Evolutionary conservation across 768 basidiomycete species (phyloP).

Genomic region (Cystofilobasidium bisporidii): DNA sequence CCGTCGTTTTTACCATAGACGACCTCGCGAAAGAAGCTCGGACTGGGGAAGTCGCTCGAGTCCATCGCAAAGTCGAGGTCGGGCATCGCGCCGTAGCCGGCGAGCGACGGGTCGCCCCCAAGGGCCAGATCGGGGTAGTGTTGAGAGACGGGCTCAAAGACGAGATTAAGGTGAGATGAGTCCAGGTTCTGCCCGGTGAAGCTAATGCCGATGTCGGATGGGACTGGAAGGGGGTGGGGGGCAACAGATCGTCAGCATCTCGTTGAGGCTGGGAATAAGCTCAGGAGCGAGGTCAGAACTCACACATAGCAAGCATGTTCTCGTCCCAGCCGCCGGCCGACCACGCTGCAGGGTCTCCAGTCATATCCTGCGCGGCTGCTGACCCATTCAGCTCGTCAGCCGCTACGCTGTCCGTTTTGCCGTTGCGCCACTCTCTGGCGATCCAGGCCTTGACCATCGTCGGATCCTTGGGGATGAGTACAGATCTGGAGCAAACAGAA

Average conservation of each 20-base stretch:
- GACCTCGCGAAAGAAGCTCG: conserved; percentile 1
- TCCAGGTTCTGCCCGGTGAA: conserved; percentile 20
- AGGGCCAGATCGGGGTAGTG: not conserved
- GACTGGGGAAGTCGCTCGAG: not conserved
- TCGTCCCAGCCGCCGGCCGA: conserved; percentile 19
- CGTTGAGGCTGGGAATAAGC: too few species aligned
- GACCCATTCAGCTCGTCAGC: not conserved
- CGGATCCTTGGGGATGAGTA: conserved; percentile 14
- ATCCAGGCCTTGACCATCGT: conserved; percentile 21
- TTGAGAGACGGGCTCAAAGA: conserved; percentile 5
- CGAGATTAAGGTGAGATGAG: conserved; percentile 15
- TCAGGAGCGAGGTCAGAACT: not conserved
- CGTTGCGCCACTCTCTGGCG: conserved; percentile 14
- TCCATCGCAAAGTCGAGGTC: conserved; percentile 9
- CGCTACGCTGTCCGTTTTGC: not conserved
- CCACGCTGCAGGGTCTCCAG: not conserved
- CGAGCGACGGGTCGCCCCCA: not conserved
- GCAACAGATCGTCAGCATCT: too few species aligned
- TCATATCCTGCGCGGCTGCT: not conserved
- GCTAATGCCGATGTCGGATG: conserved; percentile 16
- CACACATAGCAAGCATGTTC: conserved; percentile 11
- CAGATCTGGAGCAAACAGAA: not conserved
- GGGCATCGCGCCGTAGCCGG: not conserved
- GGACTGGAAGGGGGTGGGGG: not conserved
- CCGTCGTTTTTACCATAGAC: not conserved